phyloP scores from a whole-genome alignment of 2,329 filamentous ascomycete genomes.

The Tolypocladium amazonense region DNA sequence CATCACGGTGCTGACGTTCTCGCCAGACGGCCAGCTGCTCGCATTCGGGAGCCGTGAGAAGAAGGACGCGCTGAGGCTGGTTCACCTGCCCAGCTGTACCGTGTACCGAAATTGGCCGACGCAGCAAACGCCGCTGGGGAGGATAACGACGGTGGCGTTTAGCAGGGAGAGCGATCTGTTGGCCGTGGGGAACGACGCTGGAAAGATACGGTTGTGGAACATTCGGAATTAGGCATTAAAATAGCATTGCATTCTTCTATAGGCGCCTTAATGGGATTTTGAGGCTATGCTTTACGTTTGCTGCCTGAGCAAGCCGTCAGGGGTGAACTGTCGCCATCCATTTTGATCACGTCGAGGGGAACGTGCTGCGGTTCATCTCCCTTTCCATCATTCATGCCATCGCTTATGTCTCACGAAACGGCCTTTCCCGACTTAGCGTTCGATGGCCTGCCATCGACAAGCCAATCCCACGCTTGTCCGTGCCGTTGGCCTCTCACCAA shows the following conservation, averaged over 20 bases:
- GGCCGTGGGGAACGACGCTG: conserved; percentile 79
- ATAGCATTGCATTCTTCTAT: not conserved
- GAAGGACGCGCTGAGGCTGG: conserved; percentile 75
- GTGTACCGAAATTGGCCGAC: conserved; percentile 98
- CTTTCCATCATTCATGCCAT: not conserved
- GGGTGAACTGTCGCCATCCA: not conserved
- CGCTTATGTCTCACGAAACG: not conserved
- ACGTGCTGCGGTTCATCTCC: not conserved
- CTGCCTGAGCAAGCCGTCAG: not conserved
- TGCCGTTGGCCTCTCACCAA: not conserved
- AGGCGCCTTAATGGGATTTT: not conserved
- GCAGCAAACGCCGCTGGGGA: conserved; percentile 73
- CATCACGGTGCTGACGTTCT: conserved; percentile 69
- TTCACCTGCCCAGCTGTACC: conserved; percentile 84
- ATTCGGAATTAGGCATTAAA: conserved; percentile 48
- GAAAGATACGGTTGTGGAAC: conserved; percentile 87
- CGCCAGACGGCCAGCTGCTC: conserved; percentile 80
- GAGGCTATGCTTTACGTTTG: not conserved
- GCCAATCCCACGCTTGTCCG: not conserved
- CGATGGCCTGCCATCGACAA: not conserved
- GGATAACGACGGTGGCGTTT: conserved; percentile 67
- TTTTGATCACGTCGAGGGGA: not conserved
- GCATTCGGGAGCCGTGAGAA: conserved; percentile 81
- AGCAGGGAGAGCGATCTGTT: conserved; percentile 56
- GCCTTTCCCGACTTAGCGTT: too few species aligned